phyloP scores from a whole-genome alignment of 179 eudicot genomes.

The Beta lomatogona region DNA sequence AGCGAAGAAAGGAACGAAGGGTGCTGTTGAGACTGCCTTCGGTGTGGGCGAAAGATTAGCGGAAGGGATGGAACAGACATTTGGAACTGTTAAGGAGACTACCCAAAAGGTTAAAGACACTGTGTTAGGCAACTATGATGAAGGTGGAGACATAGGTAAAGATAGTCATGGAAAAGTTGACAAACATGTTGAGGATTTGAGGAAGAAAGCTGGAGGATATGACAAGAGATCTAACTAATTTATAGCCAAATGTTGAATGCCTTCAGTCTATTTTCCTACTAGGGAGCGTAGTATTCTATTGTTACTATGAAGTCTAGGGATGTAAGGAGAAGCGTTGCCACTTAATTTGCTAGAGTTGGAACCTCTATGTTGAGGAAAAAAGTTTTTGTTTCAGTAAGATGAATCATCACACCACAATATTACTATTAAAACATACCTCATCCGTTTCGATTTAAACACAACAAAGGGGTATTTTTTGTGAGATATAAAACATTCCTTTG shows the following conservation, averaged over 20 bases:
- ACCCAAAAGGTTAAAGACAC: conserved; percentile 33
- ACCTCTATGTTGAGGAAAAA: too few species aligned
- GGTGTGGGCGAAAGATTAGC: conserved; percentile 36
- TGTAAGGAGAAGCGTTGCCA: too few species aligned
- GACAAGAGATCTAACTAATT: conserved; percentile 20
- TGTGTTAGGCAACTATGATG: conserved; percentile 27
- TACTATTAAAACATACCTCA: too few species aligned
- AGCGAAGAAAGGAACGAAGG: conserved; percentile 34
- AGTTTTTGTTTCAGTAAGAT: too few species aligned
- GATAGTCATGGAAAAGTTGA: conserved; percentile 11
- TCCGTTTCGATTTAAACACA: too few species aligned
- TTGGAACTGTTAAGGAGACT: conserved; percentile 39
- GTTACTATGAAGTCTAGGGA: too few species aligned
- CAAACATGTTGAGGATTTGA: conserved; percentile 41
- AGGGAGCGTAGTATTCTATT: too few species aligned
- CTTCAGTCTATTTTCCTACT: not conserved
- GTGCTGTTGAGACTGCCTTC: conserved; percentile 42
- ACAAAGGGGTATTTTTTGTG: too few species aligned
- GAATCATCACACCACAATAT: too few species aligned
- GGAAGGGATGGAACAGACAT: conserved; percentile 40
- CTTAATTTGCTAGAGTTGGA: too few species aligned
- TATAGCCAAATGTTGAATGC: not conserved
- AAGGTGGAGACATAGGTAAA: not conserved
- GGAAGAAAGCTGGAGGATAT: conserved; percentile 38
- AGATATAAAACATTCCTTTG: too few species aligned